Conservation (phyloP, 2,329 filamentous ascomycete genomes). For the Septoria petroselini region DNA sequence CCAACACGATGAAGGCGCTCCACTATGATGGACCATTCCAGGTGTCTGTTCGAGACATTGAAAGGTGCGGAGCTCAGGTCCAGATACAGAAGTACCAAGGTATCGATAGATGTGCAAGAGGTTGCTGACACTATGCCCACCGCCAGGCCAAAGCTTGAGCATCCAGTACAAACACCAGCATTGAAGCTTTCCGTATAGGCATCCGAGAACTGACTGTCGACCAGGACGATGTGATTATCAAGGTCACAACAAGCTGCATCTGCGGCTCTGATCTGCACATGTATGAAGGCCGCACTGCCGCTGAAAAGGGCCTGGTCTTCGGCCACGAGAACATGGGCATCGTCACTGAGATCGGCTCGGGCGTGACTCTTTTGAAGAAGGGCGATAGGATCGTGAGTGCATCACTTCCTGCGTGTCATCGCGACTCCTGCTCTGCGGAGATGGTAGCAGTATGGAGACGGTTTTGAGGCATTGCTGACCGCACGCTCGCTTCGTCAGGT, state of each 20-base stretch:
- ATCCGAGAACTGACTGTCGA: not conserved
- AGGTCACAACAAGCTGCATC: slow-evolving; percentile 59
- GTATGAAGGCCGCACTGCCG: slow-evolving; percentile 61
- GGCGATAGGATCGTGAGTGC: slow-evolving; percentile 63
- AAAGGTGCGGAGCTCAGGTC: slow-evolving; percentile 32
- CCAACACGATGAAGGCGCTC: slow-evolving; percentile 56
- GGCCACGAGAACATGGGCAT: slow-evolving; percentile 45
- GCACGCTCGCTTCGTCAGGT: too few relatives aligned
- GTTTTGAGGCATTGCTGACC: too few relatives aligned
- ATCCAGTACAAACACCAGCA: slow-evolving; percentile 42
- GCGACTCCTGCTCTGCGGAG: too few relatives aligned
- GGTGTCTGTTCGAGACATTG: slow-evolving; percentile 59
- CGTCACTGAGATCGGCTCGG: slow-evolving; percentile 52
- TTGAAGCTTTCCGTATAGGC: not conserved
- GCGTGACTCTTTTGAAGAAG: slow-evolving; percentile 60
- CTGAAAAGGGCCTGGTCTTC: slow-evolving; percentile 53
- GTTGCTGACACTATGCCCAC: not conserved
- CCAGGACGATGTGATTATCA: slow-evolving; percentile 60
- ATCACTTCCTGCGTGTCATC: too few relatives aligned
- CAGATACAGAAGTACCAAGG: too few relatives aligned
- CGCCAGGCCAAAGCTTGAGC: slow-evolving; percentile 54
- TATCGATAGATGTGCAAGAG: too few relatives aligned
- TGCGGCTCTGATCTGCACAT: slow-evolving; percentile 38
- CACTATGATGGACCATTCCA: slow-evolving; percentile 61
- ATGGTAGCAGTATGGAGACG: too few relatives aligned